Base-by-base conservation (phyloP, 169 alveolate species). In the Theileria parva region DNA sequence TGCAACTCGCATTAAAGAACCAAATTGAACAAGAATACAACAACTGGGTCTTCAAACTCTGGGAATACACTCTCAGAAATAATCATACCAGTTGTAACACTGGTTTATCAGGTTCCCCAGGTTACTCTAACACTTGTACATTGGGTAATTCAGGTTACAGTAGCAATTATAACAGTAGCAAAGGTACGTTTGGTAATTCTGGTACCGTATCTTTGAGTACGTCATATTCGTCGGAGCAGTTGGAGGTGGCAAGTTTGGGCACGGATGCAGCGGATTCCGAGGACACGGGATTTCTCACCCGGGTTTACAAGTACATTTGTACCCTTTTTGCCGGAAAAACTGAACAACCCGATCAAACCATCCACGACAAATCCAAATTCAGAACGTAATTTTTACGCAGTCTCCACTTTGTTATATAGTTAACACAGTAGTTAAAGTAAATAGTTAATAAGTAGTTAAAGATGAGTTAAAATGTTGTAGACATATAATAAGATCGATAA, bases 21-120 rank as follows among this genome's bases (percentile, higher is more conserved):
- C 68, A 79, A 30, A 73, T 80, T 37, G 83, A 77, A 23, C 60
- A 73, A 11, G 88, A 80, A 64, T 80, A 80, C 55, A 81, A 80
- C 28, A 68, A 70, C 7, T 80, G 88, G 88, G 5, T 80, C 34
- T 80, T 80, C 19, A 61, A 51, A 30, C 66, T 80, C 3, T 80
- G 88, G 88, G 88, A 80, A 27, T 80, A 59, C 28, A 65, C 73
- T 2, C 32, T 80, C 12, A 64, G 88, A 15, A 44, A 11, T 44
- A 44, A 44, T 44, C 53, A 44, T 0, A 4, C 53, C 3, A 44
- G 66, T 70, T 32, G 12, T 63, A 9, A 12, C 39, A 28, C 2
- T 1, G 65, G 39, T 1, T 32, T 5, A 32, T 55, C 28, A 2
- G 65, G 65, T 55, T 55, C 65, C 1, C 5, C 37, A 32, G 37